Base-by-base conservation (phyloP, 768 basidiomycete species). In the Crucibulum laeve region DNA sequence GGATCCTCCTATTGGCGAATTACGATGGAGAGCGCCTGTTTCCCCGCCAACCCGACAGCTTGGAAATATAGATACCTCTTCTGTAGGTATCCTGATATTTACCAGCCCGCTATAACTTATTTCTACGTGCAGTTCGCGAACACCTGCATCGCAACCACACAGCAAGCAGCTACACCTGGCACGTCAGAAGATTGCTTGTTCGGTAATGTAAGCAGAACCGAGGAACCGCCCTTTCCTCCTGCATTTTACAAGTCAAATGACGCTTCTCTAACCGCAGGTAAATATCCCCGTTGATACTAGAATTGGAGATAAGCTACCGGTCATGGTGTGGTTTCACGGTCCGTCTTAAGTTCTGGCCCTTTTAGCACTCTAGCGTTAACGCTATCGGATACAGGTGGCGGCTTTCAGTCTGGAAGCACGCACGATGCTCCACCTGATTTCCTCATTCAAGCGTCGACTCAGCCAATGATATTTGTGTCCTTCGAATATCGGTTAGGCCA, bases 301-400 rank as follows among this genome's bases (percentile, higher is more conserved):
- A 4, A 44, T 48, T 2, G 38, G 42, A 6, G 52, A 59, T 25
- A 53, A 45, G 15, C 59, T 68, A 17, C 67, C 68, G 0, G 68
- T 73, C 18, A 47, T 73, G 53, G 64, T 71, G 4, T 73, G 58
- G 58, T 68, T 73, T 44, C 68, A 73, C 46, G 71, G 70, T 67
- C 35, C 28, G 57, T 33, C 17, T 40, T 35, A 14, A 1, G 19
- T 25, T 38, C 10, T n/a, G 4, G 4, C 22, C 28, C 19, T 25
- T 6, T 8, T 8, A 37, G 14, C 13, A 34, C 10, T 21, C 19
- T 17, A 6, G 33, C 13, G 18, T 34, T 36, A 17, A 19, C 21
- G 33, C 24, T 43, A 18, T 14, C 5, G 14, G 24, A 14, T n/a
- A 5, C 28, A 72, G 70, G 71, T 24, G 71, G 71, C 3, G 71